Conservation (phyloP, 2,329 filamentous ascomycete genomes). For the Westerdykella ornata region DNA sequence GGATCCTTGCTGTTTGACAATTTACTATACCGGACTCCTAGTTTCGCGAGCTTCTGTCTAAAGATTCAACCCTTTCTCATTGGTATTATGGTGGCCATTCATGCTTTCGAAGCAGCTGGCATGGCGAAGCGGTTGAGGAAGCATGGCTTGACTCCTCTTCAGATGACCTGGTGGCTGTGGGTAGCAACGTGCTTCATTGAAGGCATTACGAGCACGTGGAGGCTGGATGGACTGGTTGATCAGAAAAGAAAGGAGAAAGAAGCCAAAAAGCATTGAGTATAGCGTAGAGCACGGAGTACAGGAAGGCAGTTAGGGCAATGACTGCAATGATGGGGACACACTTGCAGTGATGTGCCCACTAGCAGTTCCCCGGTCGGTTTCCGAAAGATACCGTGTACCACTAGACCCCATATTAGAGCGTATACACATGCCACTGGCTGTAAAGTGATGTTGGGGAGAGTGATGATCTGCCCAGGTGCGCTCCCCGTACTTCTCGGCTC, state of each 20-base stretch:
- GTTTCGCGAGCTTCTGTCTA: constrained; percentile 53
- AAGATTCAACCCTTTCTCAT: constrained; percentile 56
- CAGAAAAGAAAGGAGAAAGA: constrained; percentile 27
- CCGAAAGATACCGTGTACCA: no score
- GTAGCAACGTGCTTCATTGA: constrained; percentile 48
- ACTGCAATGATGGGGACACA: no score
- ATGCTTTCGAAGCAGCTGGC: constrained; percentile 55
- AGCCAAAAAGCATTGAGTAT: constrained; percentile 27
- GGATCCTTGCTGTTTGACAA: constrained; percentile 33
- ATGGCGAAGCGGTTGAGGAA: constrained; percentile 45
- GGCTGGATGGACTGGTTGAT: constrained; percentile 28
- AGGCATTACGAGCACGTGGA: constrained; percentile 45
- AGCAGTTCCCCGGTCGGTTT: no score
- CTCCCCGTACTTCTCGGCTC: neutral
- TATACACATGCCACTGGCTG: no score
- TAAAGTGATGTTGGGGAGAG: no score
- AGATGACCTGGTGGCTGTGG: constrained; percentile 50
- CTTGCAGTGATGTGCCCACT: no score
- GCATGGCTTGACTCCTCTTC: constrained; percentile 47
- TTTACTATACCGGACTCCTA: constrained; percentile 46
- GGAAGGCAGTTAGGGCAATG: no score
- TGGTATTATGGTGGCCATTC: constrained; percentile 55
- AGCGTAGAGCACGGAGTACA: neutral
- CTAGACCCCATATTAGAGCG: no score
- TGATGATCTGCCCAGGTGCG: no score